Evolutionary conservation across 75 land plant genomes (phyloP).

Genomic region (Picea glauca): DNA sequence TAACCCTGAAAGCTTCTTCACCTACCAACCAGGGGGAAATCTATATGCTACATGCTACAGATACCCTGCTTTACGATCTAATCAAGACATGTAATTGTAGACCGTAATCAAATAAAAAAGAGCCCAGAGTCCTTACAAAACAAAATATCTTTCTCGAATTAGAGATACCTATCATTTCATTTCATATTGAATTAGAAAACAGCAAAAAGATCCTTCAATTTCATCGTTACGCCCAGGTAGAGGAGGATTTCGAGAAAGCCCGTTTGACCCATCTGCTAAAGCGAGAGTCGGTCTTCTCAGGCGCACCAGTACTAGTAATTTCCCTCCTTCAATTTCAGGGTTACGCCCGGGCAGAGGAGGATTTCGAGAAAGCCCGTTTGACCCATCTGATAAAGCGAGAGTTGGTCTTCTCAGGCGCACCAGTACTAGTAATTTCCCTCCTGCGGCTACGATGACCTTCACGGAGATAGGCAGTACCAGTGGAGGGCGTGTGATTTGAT

Average conservation of each 20-base stretch:
- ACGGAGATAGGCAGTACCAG: not conserved
- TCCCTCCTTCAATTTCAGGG: not conserved
- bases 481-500: not conserved
- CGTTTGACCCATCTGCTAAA: not conserved
- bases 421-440: not conserved
- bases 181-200: too few species aligned
- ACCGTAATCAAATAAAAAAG: too few species aligned
- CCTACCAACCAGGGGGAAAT: too few species aligned
- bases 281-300: not conserved
- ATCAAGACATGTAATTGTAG: too few species aligned
- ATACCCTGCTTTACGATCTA: too few species aligned
- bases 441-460: not conserved
- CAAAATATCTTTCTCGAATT: too few species aligned
- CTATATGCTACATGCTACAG: too few species aligned
- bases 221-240: too few species aligned
- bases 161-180: too few species aligned
- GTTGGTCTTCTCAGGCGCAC: not conserved
- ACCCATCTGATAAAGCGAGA: not conserved
- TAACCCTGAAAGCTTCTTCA: too few species aligned
- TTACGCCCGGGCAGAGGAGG: not conserved
- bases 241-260: not conserved
- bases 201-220: too few species aligned
- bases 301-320: not conserved
- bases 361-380: not conserved
- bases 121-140: too few species aligned